Evolutionary conservation across 2,329 filamentous ascomycete species (phyloP), one percentile per base, ranked within the genome.

Genomic region (Pseudocercospora crystallina): DNA sequence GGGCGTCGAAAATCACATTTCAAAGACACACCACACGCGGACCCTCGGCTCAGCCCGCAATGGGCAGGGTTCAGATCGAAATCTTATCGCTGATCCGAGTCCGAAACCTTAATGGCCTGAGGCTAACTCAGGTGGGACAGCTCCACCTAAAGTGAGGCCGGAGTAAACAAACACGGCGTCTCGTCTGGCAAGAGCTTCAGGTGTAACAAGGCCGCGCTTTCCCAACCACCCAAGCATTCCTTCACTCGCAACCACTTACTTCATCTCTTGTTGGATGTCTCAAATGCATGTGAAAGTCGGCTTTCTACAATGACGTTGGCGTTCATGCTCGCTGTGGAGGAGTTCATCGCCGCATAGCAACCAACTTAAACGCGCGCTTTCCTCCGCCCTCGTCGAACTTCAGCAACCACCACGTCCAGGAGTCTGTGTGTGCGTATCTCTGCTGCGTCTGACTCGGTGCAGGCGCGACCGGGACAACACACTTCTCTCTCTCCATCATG

Each of bases 161-260:
- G 45, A 44, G 39, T 43, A 52, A 47, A 51, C 34, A 49, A 48
- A 39, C 39, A 37, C 15, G 30, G 33, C 42, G 47, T 54, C 47
- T 26, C 20, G 20, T 26, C 20, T 26, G 20, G 41, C 32, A 14
- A 30, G 47, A 48, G 46, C 40, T 44, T 29, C 15, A 10, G 7
- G 46, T 53, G 43, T 35, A 37, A 57, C 54, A 12, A 51, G 54
- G 54, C 51, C 51, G 32, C 47, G 15, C 20, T 33, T n/a, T 35
- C 31, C 41, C 48, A 45, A 40, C 44, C 42, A 15, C 34, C 26
- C 33, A 45, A 15, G 13, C 38, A 34, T 30, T 9, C 29, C 8
- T 38, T 14, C 20, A 15, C 15, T 26, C 34, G 13, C 40, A 42
- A 34, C 43, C 39, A 36, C 20, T 26, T 29, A 44, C 13, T 38